phyloP scores from a whole-genome alignment of 202 grass and related monocot species.

The Digitaria exilis region DNA sequence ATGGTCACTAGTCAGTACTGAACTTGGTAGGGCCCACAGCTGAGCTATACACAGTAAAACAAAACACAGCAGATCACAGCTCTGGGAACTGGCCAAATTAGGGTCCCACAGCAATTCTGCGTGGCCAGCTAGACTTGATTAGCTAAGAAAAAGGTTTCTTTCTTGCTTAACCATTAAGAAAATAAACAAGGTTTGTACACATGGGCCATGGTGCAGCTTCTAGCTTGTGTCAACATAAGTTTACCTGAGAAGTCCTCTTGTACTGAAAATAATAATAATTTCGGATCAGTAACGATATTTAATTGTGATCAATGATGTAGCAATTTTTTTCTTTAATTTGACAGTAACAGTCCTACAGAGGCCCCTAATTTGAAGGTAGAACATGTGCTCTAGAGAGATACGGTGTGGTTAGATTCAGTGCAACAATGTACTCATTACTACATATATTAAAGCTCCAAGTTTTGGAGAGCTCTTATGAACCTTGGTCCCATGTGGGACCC shows the following conservation, averaged over 20 bases:
- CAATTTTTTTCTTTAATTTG: constrained; percentile 13
- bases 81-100: constrained; percentile 33
- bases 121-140: neutral
- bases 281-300: neutral
- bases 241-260: neutral
- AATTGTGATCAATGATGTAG: neutral
- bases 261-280: neutral
- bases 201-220: neutral
- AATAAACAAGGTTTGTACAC: neutral
- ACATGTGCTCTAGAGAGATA: constrained; percentile 6
- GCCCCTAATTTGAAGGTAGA: neutral
- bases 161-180: neutral
- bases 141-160: neutral
- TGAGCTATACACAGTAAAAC: neutral
- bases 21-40: constrained; percentile 21
- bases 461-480: too few relatives aligned
- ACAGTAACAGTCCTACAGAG: constrained; percentile 2
- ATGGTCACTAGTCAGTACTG: neutral
- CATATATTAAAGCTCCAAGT: too few relatives aligned
- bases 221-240: neutral
- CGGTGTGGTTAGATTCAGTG: constrained; percentile 1
- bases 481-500: too few relatives aligned
- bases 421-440: neutral
- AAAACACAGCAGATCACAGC: constrained; percentile 28
- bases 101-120: neutral